Evolutionary conservation across 225 moss, liverwort and hornwort genomes (phyloP), one percentile per base, ranked within the genome.

Genomic region (Polytrichum commune): DNA sequence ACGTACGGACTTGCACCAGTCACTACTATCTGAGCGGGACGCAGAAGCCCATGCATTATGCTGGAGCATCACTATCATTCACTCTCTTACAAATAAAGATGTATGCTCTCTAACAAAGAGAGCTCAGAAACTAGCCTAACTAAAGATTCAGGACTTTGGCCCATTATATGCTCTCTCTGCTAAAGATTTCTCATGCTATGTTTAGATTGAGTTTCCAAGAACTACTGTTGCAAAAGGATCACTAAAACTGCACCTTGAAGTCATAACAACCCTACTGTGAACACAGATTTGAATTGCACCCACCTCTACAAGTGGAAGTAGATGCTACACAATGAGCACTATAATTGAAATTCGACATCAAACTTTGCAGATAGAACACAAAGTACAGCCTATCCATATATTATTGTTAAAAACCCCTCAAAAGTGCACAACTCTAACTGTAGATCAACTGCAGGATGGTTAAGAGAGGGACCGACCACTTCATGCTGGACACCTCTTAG

Each of bases 401-500:
- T n/a, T 60, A 25, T 2, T 60, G 20, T n/a, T 60, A 25, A 7
- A 32, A 38, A 66, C 6, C 1, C 13, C 4, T 66, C 20, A 33
- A 19, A 20, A 66, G 0, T 19, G 23, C 8, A 5, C 23, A 35
- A 66, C 4, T 46, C 18, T 9, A 23, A 23, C 16, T 13, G 3
- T n/a, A n/a, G 23, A 53, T 23, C n/a, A 53, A 66, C 16, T 33
- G 22, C 18, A 25, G 3, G 13, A 46, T 46, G n/a, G 64, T 58
- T 19, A 13, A 65, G 73, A 67, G 46, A 71, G 46, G 46, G 19
- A 88, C 79, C 24, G 26, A 88, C 88, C 84, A 66, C 77, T 80
- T 78, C 84, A 82, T 85, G 82, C 53, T 75, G 77, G 67, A 84
- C 71, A 56, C 82, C 82, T 84, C 79, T 82, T 85, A 82, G 66